Evolutionary conservation across 1,284 basidiomycete genomes (phyloP).

Genomic region (Boletellus deceptivus): DNA sequence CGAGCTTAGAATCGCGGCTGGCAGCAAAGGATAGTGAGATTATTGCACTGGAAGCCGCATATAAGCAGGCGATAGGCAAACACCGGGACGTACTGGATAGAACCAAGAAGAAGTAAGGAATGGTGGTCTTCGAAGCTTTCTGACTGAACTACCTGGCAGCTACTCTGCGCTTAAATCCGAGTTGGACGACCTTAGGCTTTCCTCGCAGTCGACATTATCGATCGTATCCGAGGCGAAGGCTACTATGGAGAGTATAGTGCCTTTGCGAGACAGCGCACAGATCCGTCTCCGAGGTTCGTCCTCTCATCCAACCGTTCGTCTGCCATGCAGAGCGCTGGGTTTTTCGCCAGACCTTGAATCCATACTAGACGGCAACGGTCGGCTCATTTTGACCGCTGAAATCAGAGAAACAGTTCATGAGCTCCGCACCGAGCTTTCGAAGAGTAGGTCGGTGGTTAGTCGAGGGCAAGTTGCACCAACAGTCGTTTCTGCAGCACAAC

Average conservation of each 20-base stretch:
- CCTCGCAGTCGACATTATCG: conserved; percentile 10
- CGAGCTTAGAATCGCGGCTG: conserved; percentile 20
- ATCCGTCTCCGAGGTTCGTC: conserved; percentile 25
- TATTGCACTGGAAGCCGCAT: conserved; percentile 11
- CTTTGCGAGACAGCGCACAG: conserved; percentile 20
- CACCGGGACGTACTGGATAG: conserved; percentile 20
- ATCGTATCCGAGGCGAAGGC: conserved; percentile 24
- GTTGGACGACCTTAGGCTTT: conserved; percentile 22
- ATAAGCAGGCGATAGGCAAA: conserved; percentile 19
- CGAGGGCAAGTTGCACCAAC: conserved; percentile 25
- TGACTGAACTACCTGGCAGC: conserved; percentile 11
- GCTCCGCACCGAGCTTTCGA: conserved; percentile 36
- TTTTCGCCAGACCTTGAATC: conserved; percentile 31
- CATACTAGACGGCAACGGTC: conserved; percentile 31
- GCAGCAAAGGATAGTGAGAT: conserved; percentile 19
- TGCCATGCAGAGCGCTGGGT: background rate
- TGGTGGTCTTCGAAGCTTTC: background rate
- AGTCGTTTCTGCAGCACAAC: conserved; percentile 39
- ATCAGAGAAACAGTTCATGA: conserved; percentile 38
- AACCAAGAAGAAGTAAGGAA: conserved; percentile 19
- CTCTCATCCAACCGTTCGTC: background rate
- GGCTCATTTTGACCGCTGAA: conserved; percentile 27
- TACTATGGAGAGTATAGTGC: conserved; percentile 18
- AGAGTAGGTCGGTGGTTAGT: conserved; percentile 33
- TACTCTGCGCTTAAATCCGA: conserved; percentile 25